Percentiles rank a stretch among this genome's conserved stretches.
phyloP scores from a whole-genome alignment of 208 protist species.

The Acanthamoeba triangularis region DNA sequence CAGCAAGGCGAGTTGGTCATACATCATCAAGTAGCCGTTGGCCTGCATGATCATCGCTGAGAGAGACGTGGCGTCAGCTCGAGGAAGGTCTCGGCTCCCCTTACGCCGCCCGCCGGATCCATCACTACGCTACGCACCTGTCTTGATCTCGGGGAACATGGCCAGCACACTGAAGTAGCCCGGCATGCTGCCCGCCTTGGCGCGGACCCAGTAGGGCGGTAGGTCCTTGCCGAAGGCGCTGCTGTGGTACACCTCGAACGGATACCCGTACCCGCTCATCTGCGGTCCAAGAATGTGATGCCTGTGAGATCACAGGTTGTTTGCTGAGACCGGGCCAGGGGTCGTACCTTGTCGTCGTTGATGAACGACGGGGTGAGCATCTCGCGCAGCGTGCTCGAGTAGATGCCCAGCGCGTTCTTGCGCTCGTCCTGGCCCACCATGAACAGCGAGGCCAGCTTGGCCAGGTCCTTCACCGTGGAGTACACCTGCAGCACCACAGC shows the following conservation, averaged over 20 bases:
- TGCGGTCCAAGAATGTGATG: background rate
- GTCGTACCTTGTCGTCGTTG: background rate
- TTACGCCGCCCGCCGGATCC: too few relatives aligned
- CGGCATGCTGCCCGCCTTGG: conserved; percentile 23
- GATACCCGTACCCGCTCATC: background rate
- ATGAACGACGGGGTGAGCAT: conserved; percentile 35
- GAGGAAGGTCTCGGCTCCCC: too few relatives aligned
- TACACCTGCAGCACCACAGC: background rate
- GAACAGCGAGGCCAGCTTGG: conserved; percentile 53
- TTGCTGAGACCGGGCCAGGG: too few relatives aligned
- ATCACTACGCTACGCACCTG: background rate
- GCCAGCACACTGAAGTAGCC: background rate
- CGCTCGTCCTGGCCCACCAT: background rate
- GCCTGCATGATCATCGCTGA: background rate
- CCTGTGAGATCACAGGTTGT: too few relatives aligned
- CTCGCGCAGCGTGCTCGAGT: background rate
- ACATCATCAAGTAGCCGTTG: background rate
- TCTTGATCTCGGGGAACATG: conserved; percentile 48
- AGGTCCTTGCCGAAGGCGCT: background rate
- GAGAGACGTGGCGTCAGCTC: too few relatives aligned
- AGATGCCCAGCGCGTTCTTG: background rate
- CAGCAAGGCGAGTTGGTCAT: background rate
- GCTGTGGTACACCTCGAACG: conserved; percentile 61
- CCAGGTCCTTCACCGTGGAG: background rate
- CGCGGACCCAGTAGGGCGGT: background rate